Evolutionary conservation across 306 rosid genomes (phyloP), one percentile per base, ranked within the genome.

Genomic region (Casuarina cunninghamiana): DNA sequence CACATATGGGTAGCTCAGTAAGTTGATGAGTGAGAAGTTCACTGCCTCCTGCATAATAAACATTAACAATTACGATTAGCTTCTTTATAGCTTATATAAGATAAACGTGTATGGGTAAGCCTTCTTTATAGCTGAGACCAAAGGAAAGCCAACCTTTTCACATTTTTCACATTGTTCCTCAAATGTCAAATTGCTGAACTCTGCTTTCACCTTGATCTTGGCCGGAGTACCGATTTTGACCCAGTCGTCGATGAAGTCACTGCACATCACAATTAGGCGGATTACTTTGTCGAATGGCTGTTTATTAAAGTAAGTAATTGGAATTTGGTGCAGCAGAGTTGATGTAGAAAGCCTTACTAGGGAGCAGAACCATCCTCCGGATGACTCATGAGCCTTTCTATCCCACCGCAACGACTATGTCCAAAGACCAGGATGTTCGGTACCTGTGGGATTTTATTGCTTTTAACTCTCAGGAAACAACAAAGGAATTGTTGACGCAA

Each of bases 231-330:
- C 93, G 63, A 89, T 89, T 86, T 86, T 84, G 37, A 91, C 75
- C 96, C 96, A 91, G 32, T 91, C 93, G 61, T 89, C 93, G 57
- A 91, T 87, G 87, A 91, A 89, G 77, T 87, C 93, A 69, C 93
- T 89, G 81, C 77, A 87, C 53, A 44, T 51, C 50, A 71, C 80
- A 82, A 13, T 48, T 48, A 13, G 13, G 11, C 11, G 48, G 6
- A 48, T 10, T 26, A 0, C 32, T 26, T 26, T 26, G 32, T 26
- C 32, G 0, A 26, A 26, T 26, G 32, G 32, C 32, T 26, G 32
- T 26, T 26, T 0, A 26, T 26, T 26, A 26, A 26, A 26, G 32
- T 26, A 26, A 26, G 32, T 26, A 26, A 26, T 26, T 26, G 1
- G 32, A 26, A 26, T 26, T 26, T 26, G 32, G 32, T 26, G 32